Base-by-base conservation (phyloP, 1,284 basidiomycete genomes). In the Fomitiporia mediterranea region DNA sequence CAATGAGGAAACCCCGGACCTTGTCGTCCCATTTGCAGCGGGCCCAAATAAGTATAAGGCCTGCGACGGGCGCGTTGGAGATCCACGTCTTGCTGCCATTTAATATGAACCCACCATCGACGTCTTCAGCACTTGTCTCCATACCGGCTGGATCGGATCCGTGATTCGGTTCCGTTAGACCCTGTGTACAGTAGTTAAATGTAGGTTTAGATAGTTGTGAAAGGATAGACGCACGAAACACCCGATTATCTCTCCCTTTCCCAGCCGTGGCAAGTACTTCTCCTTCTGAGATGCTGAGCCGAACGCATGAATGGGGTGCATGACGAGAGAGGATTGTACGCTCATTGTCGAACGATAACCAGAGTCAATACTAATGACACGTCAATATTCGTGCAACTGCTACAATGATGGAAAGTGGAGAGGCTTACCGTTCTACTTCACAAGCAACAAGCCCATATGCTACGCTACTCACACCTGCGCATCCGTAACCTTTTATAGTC, bases 51-150 rank as follows among this genome's bases (percentile, higher is more conserved):
- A 99, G 76, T 66, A 97, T 94, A 1, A 94, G 67, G 61, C 93
- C 89, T 3, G 91, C 91, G 51, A 89, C 82, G 11, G 92, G 91
- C 0, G 91, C 82, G 67, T 96, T 97, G 34, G 92, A 85, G 67
- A 98, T 98, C 94, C 95, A 98, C 0, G 94, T 98, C 77, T 98
- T 98, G 71, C 87, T 88, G 35, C 95, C 95, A 65, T 87, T 91
- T 54, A 98, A 69, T 19, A 91, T 73, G 70, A 88, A 97, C 2
- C 93, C 93, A 19, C 92, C 92, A 55, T 88, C 88, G 0, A 76
- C 75, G 69, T 97, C 92, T 62, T 85, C 84, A 13, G 94, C 96
- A 28, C 81, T 87, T 0, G 95, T 98, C 68, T 96, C 91, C 95
- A 99, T 98, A 27, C 86, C 84, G 15, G 86, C 84, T 17, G 94